Base-by-base conservation (phyloP, 768 basidiomycete genomes). In the Rhizopogon roseolus region DNA sequence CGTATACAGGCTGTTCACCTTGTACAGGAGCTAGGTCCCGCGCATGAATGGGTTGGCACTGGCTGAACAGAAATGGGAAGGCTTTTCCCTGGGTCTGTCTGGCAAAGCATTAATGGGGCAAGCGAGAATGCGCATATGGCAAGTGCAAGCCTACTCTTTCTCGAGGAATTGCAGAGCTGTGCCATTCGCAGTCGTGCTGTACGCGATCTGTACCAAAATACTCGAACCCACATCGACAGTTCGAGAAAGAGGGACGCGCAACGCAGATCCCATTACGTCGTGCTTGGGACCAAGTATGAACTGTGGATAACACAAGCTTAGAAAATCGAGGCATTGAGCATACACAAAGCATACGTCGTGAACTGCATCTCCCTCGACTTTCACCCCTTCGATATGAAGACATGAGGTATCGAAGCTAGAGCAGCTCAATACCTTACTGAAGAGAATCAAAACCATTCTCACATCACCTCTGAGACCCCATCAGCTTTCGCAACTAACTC, bases 11-110 rank as follows among this genome's bases (percentile, higher is more conserved):
- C 6, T 1, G 11, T 49, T 51, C 49, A 71, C 72, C 72, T 66
- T 81, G 80, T 39, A 77, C 64, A 2, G 81, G 81, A 5, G 77
- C 62, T n/a, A 82, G 63, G 1, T 74, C 73, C 32, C 82, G 71
- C 6, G 77, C 79, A 62, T 82, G 79, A 61, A 82, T 84, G 6
- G 82, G 81, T 59, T 84, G 81, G 59, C 74, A 77, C 59, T 84
- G 83, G 48, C 78, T 79, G 69, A 82, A 84, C 14, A 84, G 67
- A 68, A 78, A 83, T 3, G 79, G 75, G 63, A 78, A 76, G 44
- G 71, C 70, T 50, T 79, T 79, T 5, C 79, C 78, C 49, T 79
- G 79, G 4, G 81, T 82, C 62, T 81, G 79, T 39, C 76, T 76
- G 49, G 41, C 36, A 17, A 14, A 39, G 19, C 22, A n/a, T 37